Conservation (phyloP, 2,329 filamentous ascomycete species). For the Colletotrichum chlorophyti region DNA sequence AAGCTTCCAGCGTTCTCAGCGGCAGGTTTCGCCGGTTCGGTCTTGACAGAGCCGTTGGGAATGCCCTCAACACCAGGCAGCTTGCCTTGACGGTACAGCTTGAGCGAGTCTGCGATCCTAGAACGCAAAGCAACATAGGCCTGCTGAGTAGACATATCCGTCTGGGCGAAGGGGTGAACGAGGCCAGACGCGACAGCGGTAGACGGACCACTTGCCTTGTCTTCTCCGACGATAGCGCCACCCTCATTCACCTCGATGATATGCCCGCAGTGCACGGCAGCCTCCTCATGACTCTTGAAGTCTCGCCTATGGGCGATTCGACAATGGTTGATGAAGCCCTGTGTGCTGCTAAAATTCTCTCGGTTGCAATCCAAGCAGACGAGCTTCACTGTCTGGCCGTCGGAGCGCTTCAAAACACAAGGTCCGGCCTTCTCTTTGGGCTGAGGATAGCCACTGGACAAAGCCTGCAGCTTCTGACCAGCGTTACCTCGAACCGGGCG, state of each 20-base stretch:
- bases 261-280: slow-evolving; percentile 86
- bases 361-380: slow-evolving; percentile 88
- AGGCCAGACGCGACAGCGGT: slow-evolving; percentile 50
- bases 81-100: slow-evolving; percentile 58
- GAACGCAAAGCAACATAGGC: slow-evolving; percentile 57
- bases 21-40: slow-evolving; percentile 37
- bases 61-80: slow-evolving; percentile 55
- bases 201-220: slow-evolving; percentile 26
- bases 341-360: slow-evolving; percentile 93
- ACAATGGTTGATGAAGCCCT: slow-evolving; percentile 99
- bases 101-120: slow-evolving; percentile 61
- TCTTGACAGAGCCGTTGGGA: slow-evolving; percentile 39
- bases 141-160: slow-evolving; percentile 61
- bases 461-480: slow-evolving; percentile 70
- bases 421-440: slow-evolving; percentile 85
- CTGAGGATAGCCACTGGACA: slow-evolving; percentile 74
- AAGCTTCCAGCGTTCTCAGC: slow-evolving; percentile 42
- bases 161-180: slow-evolving; percentile 68
- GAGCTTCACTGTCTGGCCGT: slow-evolving; percentile 87
- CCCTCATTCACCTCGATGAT: slow-evolving; percentile 75
- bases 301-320: slow-evolving; percentile 93
- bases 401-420: slow-evolving; percentile 83
- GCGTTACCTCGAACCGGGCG: slow-evolving; percentile 56
- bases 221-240: slow-evolving; percentile 46
- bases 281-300: slow-evolving; percentile 95